Evolutionary conservation across 148 eudicot species (phyloP), one percentile per base, ranked within the genome.

Genomic region (Beta vulgaris): DNA sequence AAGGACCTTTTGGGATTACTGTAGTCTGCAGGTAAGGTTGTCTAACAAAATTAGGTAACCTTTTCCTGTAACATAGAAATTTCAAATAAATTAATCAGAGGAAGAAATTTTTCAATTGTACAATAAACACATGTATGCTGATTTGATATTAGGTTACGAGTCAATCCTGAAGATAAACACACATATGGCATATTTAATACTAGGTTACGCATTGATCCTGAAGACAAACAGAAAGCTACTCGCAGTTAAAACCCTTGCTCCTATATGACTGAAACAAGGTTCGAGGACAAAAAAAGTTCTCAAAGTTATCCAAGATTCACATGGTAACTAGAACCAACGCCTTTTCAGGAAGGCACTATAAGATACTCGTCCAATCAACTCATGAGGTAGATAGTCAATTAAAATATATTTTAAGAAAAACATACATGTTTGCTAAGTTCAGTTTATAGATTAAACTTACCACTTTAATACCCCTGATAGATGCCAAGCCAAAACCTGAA

Each of bases 401-500:
- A 6, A 10, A 29, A 39, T 44, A 11, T 2, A 7, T 44, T 1
- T 26, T 21, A 61, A 25, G 8, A 36, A 28, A 78, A 2, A 51
- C 36, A 10, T 32, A 15, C 10, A 53, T 7, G 54, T 71, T n/a
- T 3, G 48, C 19, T 44, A 42, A 13, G 57, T 19, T n/a, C 13
- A 54, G 35, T 67, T 11, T 57, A 32, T 31, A 57, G 37, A 71
- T 25, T 14, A 1, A 64, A 61, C 90, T 82, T 82, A 92, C 99
- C 92, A 73, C 60, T 83, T 87, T 83, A 29, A 86, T 75, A 62
- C 84, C 79, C 60, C 77, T 77, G 76, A 78, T 70, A 78, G 87
- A 82, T 37, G 87, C 90, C 90, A 89, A 81, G 77, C 84, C 86
- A 59, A 43, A 75, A 62, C 75, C 74, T 72, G 90, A 81, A 81